Evolutionary conservation across 306 rosid species (phyloP), one percentile per base, ranked within the genome.

Genomic region (Acacia crassicarpa): DNA sequence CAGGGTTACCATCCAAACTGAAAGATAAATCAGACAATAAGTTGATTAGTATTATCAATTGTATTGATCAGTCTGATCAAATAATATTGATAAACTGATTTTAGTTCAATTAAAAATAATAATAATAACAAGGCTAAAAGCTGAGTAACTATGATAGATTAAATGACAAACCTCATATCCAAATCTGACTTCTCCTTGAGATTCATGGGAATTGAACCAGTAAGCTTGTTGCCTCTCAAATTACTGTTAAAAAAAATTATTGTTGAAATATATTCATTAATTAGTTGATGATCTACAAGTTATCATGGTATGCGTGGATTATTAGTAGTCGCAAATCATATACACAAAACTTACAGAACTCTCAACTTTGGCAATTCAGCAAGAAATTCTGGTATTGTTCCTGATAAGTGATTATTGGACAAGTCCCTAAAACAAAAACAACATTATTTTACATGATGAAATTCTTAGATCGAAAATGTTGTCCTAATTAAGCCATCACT

Each of bases 381-480:
- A 5, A 89, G 33, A 65, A 80, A 78, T 3, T 74, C 77, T 0
- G 90, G 92, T 6, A 89, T 1, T 22, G 75, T 9, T 38, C 90
- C 88, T 0, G 86, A 79, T n/a, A 89, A 77, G 8, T 77, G 61
- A 59, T 89, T 89, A 68, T 30, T 20, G 32, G 90, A 84, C 46
- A 86, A 84, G 71, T 89, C 84, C 78, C 90, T 89, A 56, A 23
- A 48, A 58, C 6, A 61, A 4, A 4, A 59, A 22, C 3, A n/a
- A 20, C 6, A 35, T 33, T 38, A 33, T 35, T 38, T 58, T 40
- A 15, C 3, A 4, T 10, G 16, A 59, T 8, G 66, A 23, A 59
- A 22, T 23, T 59, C 14, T 10, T 22, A 11, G 17, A 59, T 25
- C 23, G 6, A 59, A n/a, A 15, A 59, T 9, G 14, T 9, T 8